Base-by-base conservation (phyloP, 2,329 filamentous ascomycete genomes). In the Curvularia verruculosa region DNA sequence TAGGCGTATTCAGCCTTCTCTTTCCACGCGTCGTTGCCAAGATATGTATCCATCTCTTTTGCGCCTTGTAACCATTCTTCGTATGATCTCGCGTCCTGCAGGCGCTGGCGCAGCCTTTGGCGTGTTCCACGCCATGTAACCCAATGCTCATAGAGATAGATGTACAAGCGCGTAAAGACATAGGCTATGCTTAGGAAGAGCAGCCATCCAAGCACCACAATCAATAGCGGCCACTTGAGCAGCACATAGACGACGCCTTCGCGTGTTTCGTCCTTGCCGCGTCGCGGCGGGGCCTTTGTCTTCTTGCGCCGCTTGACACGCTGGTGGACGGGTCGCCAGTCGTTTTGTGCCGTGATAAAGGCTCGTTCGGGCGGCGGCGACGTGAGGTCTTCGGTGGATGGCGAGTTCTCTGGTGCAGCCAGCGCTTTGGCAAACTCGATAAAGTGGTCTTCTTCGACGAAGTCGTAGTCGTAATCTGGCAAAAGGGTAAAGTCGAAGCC, bases 241-340 rank as follows among this genome's bases (percentile, higher is more conserved):
- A 99, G 75, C 1, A 85, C 86, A 75, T 99, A 99, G 10, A 96
- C 83, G 72, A 95, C 91, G 19, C 95, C 95, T 79, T 99, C 95
- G 64, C 95, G 84, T 2, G 94, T 98, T 81, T 99, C 95, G 74
- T 99, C 95, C 70, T 87, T 91, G 62, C 80, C 82, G 52, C 81
- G 78, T 37, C 77, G 76, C 60, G 76, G 79, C 60, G 74, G 69
- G 40, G 71, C 65, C 46, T 68, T 68, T 52, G 60, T 59, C 69
- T 77, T 74, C 75, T 79, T 72, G 28, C 69, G 69, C 58, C 75
- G 73, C 56, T 82, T 81, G 21, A 93, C 83, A 55, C 85, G 87
- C 72, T 94, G 86, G 66, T 90, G 88, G 12, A 98, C 86, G 0
- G 95, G 95, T 15, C 91, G 88, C 95, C 95, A 99, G 80, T 99